A percentile compares a stretch with the other conserved stretches of the same genome.
Evolutionary conservation across 495 filamentous ascomycete genomes (phyloP).

Genomic region (Clohesyomyces aquaticus): DNA sequence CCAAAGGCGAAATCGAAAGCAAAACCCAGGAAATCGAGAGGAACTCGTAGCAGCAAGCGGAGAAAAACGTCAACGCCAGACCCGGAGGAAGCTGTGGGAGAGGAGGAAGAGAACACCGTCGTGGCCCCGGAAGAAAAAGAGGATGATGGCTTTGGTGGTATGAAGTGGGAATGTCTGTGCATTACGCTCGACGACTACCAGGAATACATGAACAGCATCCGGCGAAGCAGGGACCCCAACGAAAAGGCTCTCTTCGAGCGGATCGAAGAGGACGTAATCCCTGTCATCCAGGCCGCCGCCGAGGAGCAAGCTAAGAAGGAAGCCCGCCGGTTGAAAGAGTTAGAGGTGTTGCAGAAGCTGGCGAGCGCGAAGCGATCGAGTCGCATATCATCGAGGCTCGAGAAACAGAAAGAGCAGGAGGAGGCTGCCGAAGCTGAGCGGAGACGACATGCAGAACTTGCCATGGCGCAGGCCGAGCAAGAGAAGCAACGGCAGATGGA

Average conservation of each 20-base stretch:
- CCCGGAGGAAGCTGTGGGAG: conserved; percentile 57
- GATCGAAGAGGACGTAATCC: conserved; percentile 74
- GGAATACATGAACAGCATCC: conserved; percentile 69
- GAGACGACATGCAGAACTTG: conserved; percentile 67
- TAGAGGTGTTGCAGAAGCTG: conserved; percentile 77
- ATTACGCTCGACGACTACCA: conserved; percentile 77
- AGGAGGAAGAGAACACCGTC: conserved; percentile 54
- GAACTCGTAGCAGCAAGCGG: conserved; percentile 71
- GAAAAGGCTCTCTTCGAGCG: conserved; percentile 75
- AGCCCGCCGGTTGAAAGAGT: conserved; percentile 73
- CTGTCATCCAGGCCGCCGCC: conserved; percentile 79
- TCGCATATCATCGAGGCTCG: conserved; percentile 76
- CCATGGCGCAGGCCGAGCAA: conserved; percentile 67
- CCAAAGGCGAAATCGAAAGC: conserved; percentile 64
- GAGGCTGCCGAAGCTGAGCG: conserved; percentile 71
- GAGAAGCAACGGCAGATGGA: conserved; percentile 71
- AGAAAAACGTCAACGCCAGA: conserved; percentile 61
- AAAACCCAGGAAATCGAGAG: conserved; percentile 69
- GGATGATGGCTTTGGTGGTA: conserved; percentile 66
- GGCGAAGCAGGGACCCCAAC: conserved; percentile 74
- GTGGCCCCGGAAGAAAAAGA: conserved; percentile 50
- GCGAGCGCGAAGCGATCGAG: conserved; percentile 94
- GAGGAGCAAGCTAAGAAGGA: conserved; percentile 72
- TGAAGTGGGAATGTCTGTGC: conserved; percentile 91
- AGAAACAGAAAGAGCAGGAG: conserved; percentile 75